Conservation (phyloP, 2,329 filamentous ascomycete genomes). For the Cladophialophora yegresii region DNA sequence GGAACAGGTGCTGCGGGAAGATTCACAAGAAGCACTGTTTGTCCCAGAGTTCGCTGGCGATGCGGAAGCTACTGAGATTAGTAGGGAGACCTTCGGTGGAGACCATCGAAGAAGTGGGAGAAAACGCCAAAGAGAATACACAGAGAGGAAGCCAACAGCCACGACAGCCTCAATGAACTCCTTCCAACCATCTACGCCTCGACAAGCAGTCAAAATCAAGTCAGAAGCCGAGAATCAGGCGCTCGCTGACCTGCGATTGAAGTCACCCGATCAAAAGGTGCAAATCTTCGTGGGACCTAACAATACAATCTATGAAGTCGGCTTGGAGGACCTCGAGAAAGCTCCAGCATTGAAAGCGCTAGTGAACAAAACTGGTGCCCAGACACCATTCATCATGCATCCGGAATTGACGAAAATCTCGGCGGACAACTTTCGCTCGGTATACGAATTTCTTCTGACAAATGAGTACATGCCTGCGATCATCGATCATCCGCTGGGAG, state of each 20-base stretch:
- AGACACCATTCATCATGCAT: slow-evolving; percentile 33
- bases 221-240: slow-evolving; percentile 9
- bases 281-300: slow-evolving; percentile 27
- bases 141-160: background rate
- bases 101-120: too few species aligned
- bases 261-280: slow-evolving; percentile 16
- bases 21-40: background rate
- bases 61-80: background rate
- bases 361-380: slow-evolving; percentile 11
- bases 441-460: slow-evolving; percentile 27
- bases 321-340: slow-evolving; percentile 26
- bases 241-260: background rate
- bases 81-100: background rate
- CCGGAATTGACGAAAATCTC: slow-evolving; percentile 26
- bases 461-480: slow-evolving; percentile 31
- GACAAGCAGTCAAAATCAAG: slow-evolving; percentile 17
- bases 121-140: slow-evolving; percentile 2
- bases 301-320: slow-evolving; percentile 22
- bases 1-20: background rate
- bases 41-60: background rate
- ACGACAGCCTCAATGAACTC: background rate
- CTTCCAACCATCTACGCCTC: background rate
- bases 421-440: slow-evolving; percentile 25
- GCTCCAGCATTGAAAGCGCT: slow-evolving; percentile 26
- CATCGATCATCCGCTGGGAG: slow-evolving; percentile 14